These are phyloP conservation scores for Ophiognomonia clavigignenti-juglandacearum DNA, from an alignment of 2,329 filamentous ascomycete species.

Conservation along the genomic window DNA sequence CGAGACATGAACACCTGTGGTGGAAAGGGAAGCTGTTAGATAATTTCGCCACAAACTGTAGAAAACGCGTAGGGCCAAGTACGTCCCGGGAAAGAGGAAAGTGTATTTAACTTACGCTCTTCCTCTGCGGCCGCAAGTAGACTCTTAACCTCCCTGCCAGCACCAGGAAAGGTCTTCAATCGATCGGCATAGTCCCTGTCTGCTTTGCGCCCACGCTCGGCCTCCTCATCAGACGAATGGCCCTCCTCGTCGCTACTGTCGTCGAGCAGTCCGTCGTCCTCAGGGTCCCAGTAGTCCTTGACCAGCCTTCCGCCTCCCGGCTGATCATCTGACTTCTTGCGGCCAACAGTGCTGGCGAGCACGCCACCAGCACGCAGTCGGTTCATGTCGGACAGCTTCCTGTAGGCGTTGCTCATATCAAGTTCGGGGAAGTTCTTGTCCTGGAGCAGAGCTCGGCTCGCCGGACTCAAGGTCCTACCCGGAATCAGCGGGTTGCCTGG, in stretches of 20 bases:
- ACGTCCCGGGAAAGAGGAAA: not conserved
- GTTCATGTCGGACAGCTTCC: slow-evolving; percentile 66
- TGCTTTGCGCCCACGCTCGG: slow-evolving; percentile 54
- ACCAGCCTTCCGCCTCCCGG: slow-evolving; percentile 51
- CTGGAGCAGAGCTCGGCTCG: slow-evolving; percentile 42
- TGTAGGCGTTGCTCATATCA: slow-evolving; percentile 66
- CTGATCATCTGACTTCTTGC: slow-evolving; percentile 44
- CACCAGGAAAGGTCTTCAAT: slow-evolving; percentile 15
- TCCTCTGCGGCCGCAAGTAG: slow-evolving; percentile 71
- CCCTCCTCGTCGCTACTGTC: slow-evolving; percentile 63
- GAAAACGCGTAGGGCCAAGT: not conserved
- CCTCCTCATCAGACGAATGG: slow-evolving; percentile 62
- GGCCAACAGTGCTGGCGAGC: slow-evolving; percentile 55
- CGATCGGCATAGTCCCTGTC: slow-evolving; percentile 35
- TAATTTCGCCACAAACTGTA: not conserved
- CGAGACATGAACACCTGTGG: slow-evolving; percentile 47
- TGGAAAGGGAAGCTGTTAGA: not conserved
- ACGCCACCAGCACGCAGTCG: slow-evolving; percentile 59
- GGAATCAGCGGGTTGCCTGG: slow-evolving; percentile 29
- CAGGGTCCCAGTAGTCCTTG: slow-evolving; percentile 62
- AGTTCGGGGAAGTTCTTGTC: slow-evolving; percentile 51
- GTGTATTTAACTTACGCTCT: slow-evolving; percentile 56
- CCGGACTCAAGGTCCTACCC: slow-evolving; percentile 33
- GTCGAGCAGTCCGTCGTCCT: slow-evolving; percentile 60
- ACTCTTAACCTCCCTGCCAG: slow-evolving; percentile 45